phyloP scores from a whole-genome alignment of 179 eudicot genomes.

The Patellifolia procumbens region DNA sequence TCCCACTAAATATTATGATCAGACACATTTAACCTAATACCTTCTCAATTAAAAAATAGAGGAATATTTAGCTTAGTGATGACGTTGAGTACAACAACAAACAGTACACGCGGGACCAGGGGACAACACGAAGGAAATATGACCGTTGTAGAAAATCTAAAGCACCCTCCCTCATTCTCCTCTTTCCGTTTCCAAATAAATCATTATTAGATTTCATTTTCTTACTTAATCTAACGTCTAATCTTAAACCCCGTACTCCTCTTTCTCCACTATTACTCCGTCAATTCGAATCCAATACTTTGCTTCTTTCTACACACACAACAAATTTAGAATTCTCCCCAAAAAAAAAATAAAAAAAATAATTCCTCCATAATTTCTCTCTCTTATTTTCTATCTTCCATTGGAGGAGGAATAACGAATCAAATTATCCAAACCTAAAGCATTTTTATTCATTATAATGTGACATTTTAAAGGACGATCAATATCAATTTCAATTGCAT shows the following conservation, averaged over 20 bases:
- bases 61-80: background rate
- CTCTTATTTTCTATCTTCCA: background rate
- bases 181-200: background rate
- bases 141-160: constrained; percentile 32
- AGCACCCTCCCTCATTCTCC: background rate
- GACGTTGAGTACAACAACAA: background rate
- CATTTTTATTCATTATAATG: background rate
- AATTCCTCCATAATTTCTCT: background rate
- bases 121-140: constrained; percentile 31
- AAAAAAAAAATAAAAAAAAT: background rate
- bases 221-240: constrained; percentile 4
- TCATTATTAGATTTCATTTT: background rate
- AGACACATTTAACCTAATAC: too few species aligned
- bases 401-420: constrained; percentile 4
- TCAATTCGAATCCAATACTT: background rate
- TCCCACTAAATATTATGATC: too few species aligned
- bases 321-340: background rate
- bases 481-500: background rate
- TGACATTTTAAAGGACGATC: constrained; percentile 11
- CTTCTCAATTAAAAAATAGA: too few species aligned
- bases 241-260: background rate
- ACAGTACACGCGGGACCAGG: background rate
- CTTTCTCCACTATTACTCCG: background rate
- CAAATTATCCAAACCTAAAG: background rate
- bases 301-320: background rate